Conservation (phyloP, 768 basidiomycete genomes). For the Auriculariales sp. region DNA sequence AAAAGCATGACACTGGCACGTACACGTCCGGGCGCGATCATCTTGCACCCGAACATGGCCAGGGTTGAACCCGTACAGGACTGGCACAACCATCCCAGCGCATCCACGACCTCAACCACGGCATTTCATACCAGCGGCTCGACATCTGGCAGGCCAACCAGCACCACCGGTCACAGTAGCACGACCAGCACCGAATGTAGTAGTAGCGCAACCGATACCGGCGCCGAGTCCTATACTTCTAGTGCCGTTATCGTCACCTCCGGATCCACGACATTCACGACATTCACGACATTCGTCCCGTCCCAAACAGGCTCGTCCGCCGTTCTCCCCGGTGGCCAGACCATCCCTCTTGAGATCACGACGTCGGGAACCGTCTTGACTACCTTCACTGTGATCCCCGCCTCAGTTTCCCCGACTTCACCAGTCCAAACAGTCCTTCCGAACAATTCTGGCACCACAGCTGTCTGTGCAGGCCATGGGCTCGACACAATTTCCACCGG, state of each 20-base stretch:
- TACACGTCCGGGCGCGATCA: too few relatives aligned
- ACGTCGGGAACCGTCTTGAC: neutral
- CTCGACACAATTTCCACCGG: constrained; percentile 51
- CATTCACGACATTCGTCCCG: neutral
- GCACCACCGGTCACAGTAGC: neutral
- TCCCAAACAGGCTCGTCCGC: neutral
- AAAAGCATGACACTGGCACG: too few relatives aligned
- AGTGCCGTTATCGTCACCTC: neutral
- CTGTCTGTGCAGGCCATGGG: constrained; percentile 50
- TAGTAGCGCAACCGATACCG: neutral
- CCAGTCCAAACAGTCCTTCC: neutral
- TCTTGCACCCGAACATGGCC: too few relatives aligned
- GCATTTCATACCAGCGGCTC: neutral
- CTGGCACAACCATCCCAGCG: neutral
- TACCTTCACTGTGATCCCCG: neutral
- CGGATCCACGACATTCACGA: neutral
- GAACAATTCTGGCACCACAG: neutral
- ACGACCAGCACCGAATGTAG: neutral
- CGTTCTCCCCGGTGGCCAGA: neutral
- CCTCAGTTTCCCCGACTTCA: neutral
- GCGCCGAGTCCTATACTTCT: neutral
- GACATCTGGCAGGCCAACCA: neutral
- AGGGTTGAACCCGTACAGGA: too few relatives aligned
- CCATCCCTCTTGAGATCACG: neutral
- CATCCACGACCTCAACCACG: neutral